phyloP scores from a whole-genome alignment of 306 rosid species.

The Spatholobus suberectus region DNA sequence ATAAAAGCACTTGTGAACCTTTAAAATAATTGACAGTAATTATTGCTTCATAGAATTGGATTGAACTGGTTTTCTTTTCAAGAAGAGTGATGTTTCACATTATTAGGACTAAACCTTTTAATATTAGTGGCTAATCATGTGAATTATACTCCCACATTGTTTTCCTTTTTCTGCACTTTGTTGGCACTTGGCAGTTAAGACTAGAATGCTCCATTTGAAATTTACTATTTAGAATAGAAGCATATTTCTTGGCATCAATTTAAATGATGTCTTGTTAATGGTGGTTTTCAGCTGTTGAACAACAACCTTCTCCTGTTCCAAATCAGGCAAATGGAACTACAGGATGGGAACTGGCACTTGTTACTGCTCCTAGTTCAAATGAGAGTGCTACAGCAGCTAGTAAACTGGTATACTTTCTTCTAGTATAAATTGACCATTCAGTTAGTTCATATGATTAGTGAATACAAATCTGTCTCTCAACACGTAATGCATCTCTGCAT shows the following conservation, averaged over 20 bases:
- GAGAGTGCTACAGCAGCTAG: constrained; percentile 79
- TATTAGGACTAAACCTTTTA: constrained; percentile 11
- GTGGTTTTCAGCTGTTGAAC: constrained; percentile 64
- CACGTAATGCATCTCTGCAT: neutral
- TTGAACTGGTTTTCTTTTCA: constrained; percentile 38
- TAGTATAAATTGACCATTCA: neutral
- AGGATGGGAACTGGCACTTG: constrained; percentile 99
- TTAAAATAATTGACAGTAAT: neutral
- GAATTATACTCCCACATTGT: constrained; percentile 5
- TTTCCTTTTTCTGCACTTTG: constrained; percentile 8
- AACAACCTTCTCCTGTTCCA: constrained; percentile 65
- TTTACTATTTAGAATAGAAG: neutral
- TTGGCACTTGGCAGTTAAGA: neutral
- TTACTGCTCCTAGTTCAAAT: constrained; percentile 94
- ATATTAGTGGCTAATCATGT: neutral
- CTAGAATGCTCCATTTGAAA: neutral
- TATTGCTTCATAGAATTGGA: constrained; percentile 1
- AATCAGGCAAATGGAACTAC: constrained; percentile 72
- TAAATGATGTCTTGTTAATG: constrained; percentile 29
- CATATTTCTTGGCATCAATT: neutral
- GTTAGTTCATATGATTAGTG: neutral
- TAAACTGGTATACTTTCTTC: constrained; percentile 70
- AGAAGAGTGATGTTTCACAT: constrained; percentile 21
- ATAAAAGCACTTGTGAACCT: constrained; percentile 17
- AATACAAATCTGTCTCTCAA: neutral